Percentiles rank a stretch among this genome's conserved stretches.
Conservation (phyloP, 1,284 basidiomycete species). For the Naganishia cerealis region DNA sequence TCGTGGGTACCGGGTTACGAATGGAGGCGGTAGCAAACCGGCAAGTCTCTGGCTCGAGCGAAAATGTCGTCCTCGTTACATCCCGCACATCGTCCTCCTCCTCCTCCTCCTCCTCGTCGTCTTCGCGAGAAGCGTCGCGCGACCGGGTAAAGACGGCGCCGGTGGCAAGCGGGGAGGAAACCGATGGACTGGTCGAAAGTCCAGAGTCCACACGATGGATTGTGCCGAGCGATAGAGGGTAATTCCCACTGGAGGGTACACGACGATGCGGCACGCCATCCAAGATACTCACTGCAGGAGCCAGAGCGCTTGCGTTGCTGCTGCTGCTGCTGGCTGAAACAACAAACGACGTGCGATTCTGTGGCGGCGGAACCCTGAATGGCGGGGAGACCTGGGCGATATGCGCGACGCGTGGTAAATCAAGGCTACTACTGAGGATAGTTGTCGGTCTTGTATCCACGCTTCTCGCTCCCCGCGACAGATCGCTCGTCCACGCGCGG, state of each 20-base stretch:
- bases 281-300: neutral
- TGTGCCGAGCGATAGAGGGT: neutral
- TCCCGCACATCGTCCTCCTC: slow-evolving; percentile 7
- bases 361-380: slow-evolving; percentile 47
- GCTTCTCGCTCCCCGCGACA: slow-evolving; percentile 74
- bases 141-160: slow-evolving; percentile 53
- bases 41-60: neutral
- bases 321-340: neutral
- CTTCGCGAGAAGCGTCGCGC: neutral
- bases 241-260: too few relatives aligned
- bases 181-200: slow-evolving; percentile 24
- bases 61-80: neutral
- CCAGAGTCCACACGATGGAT: slow-evolving; percentile 29
- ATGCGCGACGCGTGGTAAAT: slow-evolving; percentile 75
- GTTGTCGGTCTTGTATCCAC: slow-evolving; percentile 71
- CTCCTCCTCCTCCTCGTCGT: slow-evolving; percentile 16
- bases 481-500: slow-evolving; percentile 55
- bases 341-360: neutral
- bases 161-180: slow-evolving; percentile 51
- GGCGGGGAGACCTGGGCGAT: slow-evolving; percentile 80
- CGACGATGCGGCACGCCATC: neutral
- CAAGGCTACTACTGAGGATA: slow-evolving; percentile 82
- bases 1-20: neutral
- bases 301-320: neutral
- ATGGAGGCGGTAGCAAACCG: neutral